phyloP scores from a whole-genome alignment of 1,139 yeast species.

The Diutina ranongensis region DNA sequence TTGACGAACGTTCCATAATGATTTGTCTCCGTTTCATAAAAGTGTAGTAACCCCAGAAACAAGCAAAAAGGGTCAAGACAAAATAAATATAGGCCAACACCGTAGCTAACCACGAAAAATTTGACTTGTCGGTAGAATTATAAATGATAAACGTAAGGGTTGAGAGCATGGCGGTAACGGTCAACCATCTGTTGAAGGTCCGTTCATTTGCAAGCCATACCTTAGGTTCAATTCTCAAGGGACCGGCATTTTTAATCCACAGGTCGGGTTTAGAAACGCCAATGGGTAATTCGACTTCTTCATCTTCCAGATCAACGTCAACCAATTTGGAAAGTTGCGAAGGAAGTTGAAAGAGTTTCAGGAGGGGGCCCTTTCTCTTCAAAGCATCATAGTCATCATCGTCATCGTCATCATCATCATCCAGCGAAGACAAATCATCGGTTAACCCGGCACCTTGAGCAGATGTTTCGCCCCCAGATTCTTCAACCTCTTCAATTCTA shows the following conservation, averaged over 20 bases:
- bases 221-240: slow-evolving; percentile 88
- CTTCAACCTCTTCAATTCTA: slow-evolving; percentile 2
- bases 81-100: slow-evolving; percentile 71
- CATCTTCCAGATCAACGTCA: slow-evolving; percentile 78
- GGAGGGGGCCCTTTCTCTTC: not conserved
- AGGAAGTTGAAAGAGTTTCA: slow-evolving; percentile 18
- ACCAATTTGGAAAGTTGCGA: slow-evolving; percentile 26
- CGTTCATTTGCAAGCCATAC: slow-evolving; percentile 98
- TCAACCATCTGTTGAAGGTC: slow-evolving; percentile 92
- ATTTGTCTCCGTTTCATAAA: slow-evolving; percentile 61
- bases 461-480: not conserved
- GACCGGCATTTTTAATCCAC: slow-evolving; percentile 80
- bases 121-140: slow-evolving; percentile 58
- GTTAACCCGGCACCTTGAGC: not conserved
- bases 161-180: slow-evolving; percentile 80
- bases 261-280: slow-evolving; percentile 78
- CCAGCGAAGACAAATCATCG: slow-evolving; percentile 5
- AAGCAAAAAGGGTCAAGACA: slow-evolving; percentile 67
- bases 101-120: slow-evolving; percentile 44
- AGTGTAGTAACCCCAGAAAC: slow-evolving; percentile 80
- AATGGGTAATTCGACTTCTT: slow-evolving; percentile 72
- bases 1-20: slow-evolving; percentile 73
- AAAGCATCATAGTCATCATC: slow-evolving; percentile 17
- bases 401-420: slow-evolving; percentile 9
- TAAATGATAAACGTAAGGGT: slow-evolving; percentile 79